Base-by-base conservation (phyloP, 306 rosid species). In the Styphnolobium japonicum region DNA sequence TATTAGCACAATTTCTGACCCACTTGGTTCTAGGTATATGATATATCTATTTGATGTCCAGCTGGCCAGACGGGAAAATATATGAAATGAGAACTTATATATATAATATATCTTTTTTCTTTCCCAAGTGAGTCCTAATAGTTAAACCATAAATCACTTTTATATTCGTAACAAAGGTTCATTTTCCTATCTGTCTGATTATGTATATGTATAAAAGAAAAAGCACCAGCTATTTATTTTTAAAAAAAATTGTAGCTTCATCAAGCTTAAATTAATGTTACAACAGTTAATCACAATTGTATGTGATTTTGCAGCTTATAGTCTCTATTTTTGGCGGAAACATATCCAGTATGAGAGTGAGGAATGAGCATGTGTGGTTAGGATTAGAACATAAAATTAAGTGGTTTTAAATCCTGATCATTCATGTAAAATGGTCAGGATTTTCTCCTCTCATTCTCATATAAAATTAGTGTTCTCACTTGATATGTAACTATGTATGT, bases 41-140 rank as follows among this genome's bases (percentile, higher is more conserved):
- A n/a, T 12, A 62, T 70, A 52, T 61, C 42, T 48, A 31, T 82
- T 29, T 68, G 36, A 58, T 68, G 56, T 56, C 16, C 22, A 16
- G 73, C 74, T 65, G 57, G 75, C 34, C 0, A 66, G 18, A 64
- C 46, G 69, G 60, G 66, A 55, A 83, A 55, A 58, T 68, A 27
- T 64, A 71, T 57, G 66, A 56, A 73, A 68, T 56, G 3, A 43
- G 37, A 78, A 71, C 77, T 57, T 66, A 74, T 81, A 53, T 64
- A 53, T 66, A 56, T 71, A 73, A 3, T 6, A n/a, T 9, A 12
- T 46, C 6, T 64, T 16, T 48, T 37, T 34, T 27, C 67, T 51
- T 45, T 37, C 62, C 46, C 33, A 55, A 15, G 55, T 56, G 21
- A 73, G 16, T 55, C 72, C 71, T 43, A 42, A 43, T 65, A 42